Evolutionary conservation across 495 filamentous ascomycete genomes (phyloP), one percentile per base, ranked within the genome.

Genomic region (Penicillium chermesinum): DNA sequence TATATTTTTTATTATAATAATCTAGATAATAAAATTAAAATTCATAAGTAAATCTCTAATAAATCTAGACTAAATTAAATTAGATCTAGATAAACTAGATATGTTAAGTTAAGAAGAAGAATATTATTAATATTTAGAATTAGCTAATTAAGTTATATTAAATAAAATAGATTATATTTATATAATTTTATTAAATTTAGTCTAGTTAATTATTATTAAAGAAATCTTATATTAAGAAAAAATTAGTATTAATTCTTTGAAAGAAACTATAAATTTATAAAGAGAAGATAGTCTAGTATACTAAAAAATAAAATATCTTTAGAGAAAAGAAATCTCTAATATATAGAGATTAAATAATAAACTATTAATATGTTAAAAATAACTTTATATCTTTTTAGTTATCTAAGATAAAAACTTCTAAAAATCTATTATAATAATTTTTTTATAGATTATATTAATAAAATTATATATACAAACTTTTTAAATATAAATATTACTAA

Each of bases 381-480:
- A 37, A 17, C 14, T 37, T n/a, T 37, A 37, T 37, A 37, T n/a
- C 6, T n/a, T 37, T n/a, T 37, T 37, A 37, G 6, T 37, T 7
- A 3, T 37, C 35, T 37, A 33, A 33, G 34, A 30, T 32, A 44
- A 18, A 44, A 9, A 33, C 34, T 44, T 18, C 13, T 45, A 19
- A 19, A 18, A 45, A 18, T 20, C 2, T 36, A 45, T 45, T 36
- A 45, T 36, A 20, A 45, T 36, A 20, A 45, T 45, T 13, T 16
- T 20, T 13, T 45, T 36, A 20, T 36, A 19, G n/a, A 15, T 4
- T 17, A 44, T 17, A 32, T 44, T 44, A 44, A n/a, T 1, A 14
- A 18, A 16, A 3, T 33, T 3, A 33, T 3, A 44, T 15, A 30
- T 16, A n/a, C 7, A 33, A 44, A n/a, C n/a, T 10, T 33, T 2